phyloP scores from a whole-genome alignment of 2,329 filamentous ascomycete species.

The Scedosporium boydii region DNA sequence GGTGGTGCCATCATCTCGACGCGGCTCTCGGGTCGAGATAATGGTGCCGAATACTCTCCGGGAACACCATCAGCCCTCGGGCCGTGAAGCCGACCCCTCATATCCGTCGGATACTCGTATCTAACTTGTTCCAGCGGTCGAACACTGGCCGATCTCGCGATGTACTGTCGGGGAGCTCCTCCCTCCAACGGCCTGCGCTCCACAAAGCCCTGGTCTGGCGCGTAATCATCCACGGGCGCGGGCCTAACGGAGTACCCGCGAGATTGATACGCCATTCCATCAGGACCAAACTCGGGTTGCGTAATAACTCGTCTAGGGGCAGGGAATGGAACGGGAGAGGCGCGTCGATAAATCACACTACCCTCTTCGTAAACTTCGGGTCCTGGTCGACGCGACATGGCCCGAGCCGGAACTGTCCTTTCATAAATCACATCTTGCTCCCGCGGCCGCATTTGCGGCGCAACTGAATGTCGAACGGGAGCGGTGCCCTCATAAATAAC shows the following conservation, averaged over 20 bases:
- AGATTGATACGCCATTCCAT: neutral
- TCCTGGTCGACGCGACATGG: slow-evolving; percentile 39
- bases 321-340: slow-evolving; percentile 36
- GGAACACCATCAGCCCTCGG: slow-evolving; percentile 24
- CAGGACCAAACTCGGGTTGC: slow-evolving; percentile 47
- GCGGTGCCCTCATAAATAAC: slow-evolving; percentile 54
- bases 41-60: neutral
- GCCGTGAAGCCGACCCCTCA: slow-evolving; percentile 34
- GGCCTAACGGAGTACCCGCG: slow-evolving; percentile 32
- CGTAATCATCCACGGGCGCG: slow-evolving; percentile 33
- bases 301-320: slow-evolving; percentile 50
- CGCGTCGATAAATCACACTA: slow-evolving; percentile 36
- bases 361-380: slow-evolving; percentile 40
- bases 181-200: slow-evolving; percentile 35
- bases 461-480: slow-evolving; percentile 43
- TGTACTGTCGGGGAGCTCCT: slow-evolving; percentile 41
- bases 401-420: slow-evolving; percentile 39
- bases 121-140: slow-evolving; percentile 39
- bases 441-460: slow-evolving; percentile 31
- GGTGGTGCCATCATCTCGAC: slow-evolving; percentile 3
- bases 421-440: slow-evolving; percentile 58
- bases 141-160: slow-evolving; percentile 46
- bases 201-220: slow-evolving; percentile 33
- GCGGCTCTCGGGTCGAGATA: neutral
- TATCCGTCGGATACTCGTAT: slow-evolving; percentile 28